phyloP scores from a whole-genome alignment of 257 asterid genomes.

The Nyctanthes arbortristis region DNA sequence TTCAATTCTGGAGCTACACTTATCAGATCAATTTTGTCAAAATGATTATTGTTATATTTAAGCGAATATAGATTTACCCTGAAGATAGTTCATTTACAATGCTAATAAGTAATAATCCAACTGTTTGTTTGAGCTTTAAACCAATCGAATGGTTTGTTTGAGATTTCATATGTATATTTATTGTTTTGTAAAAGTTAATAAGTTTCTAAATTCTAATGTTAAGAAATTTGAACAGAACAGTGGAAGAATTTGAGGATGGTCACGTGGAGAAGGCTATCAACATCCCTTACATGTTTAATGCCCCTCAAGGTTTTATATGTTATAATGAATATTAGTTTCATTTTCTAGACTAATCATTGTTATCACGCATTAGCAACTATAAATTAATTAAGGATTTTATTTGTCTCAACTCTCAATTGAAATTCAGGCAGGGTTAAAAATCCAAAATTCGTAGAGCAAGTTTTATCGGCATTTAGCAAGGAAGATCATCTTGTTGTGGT shows the following conservation, averaged over 20 bases:
- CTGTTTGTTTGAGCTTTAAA: background rate
- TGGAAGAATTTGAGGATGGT: slow-evolving; percentile 82
- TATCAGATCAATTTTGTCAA: too few relatives aligned
- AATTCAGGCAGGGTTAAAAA: slow-evolving; percentile 75
- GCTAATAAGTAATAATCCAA: background rate
- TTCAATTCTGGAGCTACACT: background rate
- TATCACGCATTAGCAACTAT: background rate
- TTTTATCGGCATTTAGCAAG: slow-evolving; percentile 44
- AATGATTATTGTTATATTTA: background rate
- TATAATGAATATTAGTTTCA: background rate
- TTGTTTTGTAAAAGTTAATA: background rate
- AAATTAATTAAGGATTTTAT: background rate
- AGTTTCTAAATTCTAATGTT: background rate
- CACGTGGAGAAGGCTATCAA: slow-evolving; percentile 64
- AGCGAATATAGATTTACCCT: too few relatives aligned
- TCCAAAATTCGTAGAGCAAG: slow-evolving; percentile 65
- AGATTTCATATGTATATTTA: background rate
- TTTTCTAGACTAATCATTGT: background rate
- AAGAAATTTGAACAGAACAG: slow-evolving; percentile 51
- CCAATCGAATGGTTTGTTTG: background rate
- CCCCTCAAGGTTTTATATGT: slow-evolving; percentile 55
- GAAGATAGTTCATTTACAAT: background rate
- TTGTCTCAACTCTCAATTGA: background rate
- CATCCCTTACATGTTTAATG: slow-evolving; percentile 71
- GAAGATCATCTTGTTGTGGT: slow-evolving; percentile 77